Percentiles rank a stretch among this genome's conserved stretches.
These are phyloP conservation scores for Kregervanrija pseudodelftensis DNA, from an alignment of 805 yeast species.

Conservation along the genomic window DNA sequence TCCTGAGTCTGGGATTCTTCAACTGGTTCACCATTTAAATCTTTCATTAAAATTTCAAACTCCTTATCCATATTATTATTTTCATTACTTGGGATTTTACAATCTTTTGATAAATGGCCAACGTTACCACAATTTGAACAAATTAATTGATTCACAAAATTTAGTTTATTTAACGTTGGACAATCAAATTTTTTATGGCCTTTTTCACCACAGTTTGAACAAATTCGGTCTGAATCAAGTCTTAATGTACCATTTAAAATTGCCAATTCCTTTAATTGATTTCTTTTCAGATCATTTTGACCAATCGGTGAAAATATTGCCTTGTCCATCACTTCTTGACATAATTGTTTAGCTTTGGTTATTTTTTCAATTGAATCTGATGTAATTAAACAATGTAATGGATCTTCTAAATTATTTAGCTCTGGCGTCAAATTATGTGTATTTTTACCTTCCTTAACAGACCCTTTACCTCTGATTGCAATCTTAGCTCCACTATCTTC, in stretches of 20 bases:
- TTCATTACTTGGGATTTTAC: constrained; percentile 38
- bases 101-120: constrained; percentile 89
- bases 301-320: constrained; percentile 90
- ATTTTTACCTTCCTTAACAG: constrained; percentile 85
- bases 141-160: constrained; percentile 46
- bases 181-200: constrained; percentile 64
- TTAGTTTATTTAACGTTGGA: constrained; percentile 37
- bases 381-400: constrained; percentile 79
- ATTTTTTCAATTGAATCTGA: constrained; percentile 77
- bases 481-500: constrained; percentile 82
- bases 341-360: constrained; percentile 63
- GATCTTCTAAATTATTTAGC: constrained; percentile 63
- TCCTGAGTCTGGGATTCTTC: neutral
- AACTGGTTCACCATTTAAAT: constrained; percentile 30
- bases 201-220: constrained; percentile 56
- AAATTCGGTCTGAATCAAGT: constrained; percentile 54
- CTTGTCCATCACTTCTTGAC: constrained; percentile 69
- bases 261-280: constrained; percentile 88
- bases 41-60: constrained; percentile 44
- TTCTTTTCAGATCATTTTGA: constrained; percentile 84
- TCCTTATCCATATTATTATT: constrained; percentile 36
- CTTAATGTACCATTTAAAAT: constrained; percentile 90
- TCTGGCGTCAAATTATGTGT: constrained; percentile 38
- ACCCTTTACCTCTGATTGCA: constrained; percentile 91
- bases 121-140: constrained; percentile 74